Evolutionary conservation across 805 yeast genomes (phyloP), one percentile per base, ranked within the genome.

Genomic region (Yamadazyma paraphyllophila): DNA sequence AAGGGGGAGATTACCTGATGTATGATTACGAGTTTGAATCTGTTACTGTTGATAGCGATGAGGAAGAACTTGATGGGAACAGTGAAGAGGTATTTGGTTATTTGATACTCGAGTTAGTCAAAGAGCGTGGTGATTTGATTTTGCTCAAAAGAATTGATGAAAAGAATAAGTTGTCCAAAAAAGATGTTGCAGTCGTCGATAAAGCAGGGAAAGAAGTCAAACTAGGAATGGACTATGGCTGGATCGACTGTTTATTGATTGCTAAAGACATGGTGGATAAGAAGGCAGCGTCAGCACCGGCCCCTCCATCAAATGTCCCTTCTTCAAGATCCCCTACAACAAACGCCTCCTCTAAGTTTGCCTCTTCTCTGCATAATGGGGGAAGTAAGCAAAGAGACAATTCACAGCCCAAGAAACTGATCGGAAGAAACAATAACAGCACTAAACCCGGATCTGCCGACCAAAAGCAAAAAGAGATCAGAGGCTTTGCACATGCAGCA

Each of bases 21-120:
- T 86, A 85, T 59, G 92, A 85, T 62, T 85, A 83, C 62, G 92
- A 85, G 59, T 85, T 86, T 62, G 83, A 81, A 54, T 49, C 54
- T 16, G 44, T 54, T 12, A 51, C 59, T 2, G 55, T 49, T 3
- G 62, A 55, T 26, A 60, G 58, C 13, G 59, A 57, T 7, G 61
- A 51, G 7, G 61, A 49, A 5, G 54, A 50, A 17, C 33, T 34
- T 4, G 45, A 20, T 6, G 37, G 47, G 12, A 53, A 48, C 9
- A 54, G 49, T 50, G 86, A 81, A 46, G 70, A 71, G 6, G 70
- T 71, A 17, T 75, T 70, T 45, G 94, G 92, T 0, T 84, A 78
- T 54, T 65, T 85, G 38, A 82, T 84, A 10, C 57, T 85, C 25
- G 91, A 85, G 55, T 67, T 83, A 53, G 72, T 78, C 52, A 76